Conservation (phyloP, 225 moss, liverwort and hornwort genomes). For the Polytrichum commune region DNA sequence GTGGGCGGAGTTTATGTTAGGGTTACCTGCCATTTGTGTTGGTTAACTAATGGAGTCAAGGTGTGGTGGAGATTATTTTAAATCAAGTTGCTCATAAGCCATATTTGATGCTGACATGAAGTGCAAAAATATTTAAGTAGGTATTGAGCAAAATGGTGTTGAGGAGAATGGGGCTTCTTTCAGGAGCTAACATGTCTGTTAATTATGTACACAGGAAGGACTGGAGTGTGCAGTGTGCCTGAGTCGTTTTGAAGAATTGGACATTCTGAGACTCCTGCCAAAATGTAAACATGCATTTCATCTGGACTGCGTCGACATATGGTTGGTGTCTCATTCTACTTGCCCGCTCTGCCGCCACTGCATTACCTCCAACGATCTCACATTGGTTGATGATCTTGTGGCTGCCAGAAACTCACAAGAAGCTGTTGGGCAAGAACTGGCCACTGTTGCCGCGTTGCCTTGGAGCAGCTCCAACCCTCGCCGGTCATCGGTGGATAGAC, state of each 20-base stretch:
- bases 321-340: constrained; percentile 85
- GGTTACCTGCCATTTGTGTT: too few relatives aligned
- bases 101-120: too few relatives aligned
- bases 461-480: constrained; percentile 34
- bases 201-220: constrained; percentile 38
- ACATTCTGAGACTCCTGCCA: constrained; percentile 75
- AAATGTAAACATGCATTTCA: constrained; percentile 96
- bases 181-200: not conserved
- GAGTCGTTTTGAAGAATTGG: constrained; percentile 75
- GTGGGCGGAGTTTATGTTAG: too few relatives aligned
- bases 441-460: constrained; percentile 30
- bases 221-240: constrained; percentile 91
- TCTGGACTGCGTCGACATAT: constrained; percentile 82
- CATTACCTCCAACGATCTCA: constrained; percentile 60
- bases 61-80: too few relatives aligned
- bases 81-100: too few relatives aligned
- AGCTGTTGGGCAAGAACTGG: constrained; percentile 46
- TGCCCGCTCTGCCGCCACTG: constrained; percentile 86
- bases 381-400: constrained; percentile 48
- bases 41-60: too few relatives aligned
- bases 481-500: constrained; percentile 35
- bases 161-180: too few relatives aligned
- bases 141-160: too few relatives aligned
- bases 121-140: too few relatives aligned
- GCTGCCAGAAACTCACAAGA: constrained; percentile 46